Evolutionary conservation across 2,329 filamentous ascomycete genomes (phyloP), one percentile per base, ranked within the genome.

Genomic region (Akanthomyces uredinophilus): DNA sequence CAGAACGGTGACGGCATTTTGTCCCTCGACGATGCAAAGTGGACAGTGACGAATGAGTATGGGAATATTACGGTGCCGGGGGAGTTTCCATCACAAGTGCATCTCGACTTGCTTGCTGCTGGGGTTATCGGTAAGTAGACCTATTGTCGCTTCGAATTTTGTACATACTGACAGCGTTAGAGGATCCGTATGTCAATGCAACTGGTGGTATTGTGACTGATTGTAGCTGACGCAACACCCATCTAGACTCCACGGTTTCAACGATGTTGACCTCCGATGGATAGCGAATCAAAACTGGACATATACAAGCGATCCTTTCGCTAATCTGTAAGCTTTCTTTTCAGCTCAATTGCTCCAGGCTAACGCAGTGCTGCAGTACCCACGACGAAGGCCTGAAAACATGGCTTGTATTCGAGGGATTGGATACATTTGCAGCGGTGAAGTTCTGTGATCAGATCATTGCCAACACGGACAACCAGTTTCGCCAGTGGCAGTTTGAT

Each of bases 211-310:
- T 24, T 20, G 2, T 10, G 29, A 5, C 20, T 27, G n/a, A 16
- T 27, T 8, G 14, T 37, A 6, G n/a, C 44, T 58, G 29, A 56
- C 22, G 20, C 27, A 14, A 18, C 5, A 4, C 16, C 18, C 5
- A 20, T 16, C 13, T 22, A 60, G 57, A 24, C 57, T 61, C 10
- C 50, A 27, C 10, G 83, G 81, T 1, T 71, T 85, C 1, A 86
- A 86, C 64, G 84, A 87, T 66, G 84, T 86, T 66, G 75, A 85
- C 61, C 76, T 84, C n/a, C 79, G 83, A 29, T 87, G 84, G 84
- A 75, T 88, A 20, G 77, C 77, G 11, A 51, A 32, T 14, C 55
- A 59, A 8, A n/a, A 87, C 67, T 88, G 85, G 85, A 87, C 83
- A 0, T 88, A 87, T 67, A 81, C 78, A 0, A 80, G 79, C n/a